Conservation (phyloP, 2,329 filamentous ascomycete genomes). For the Elsinoe perseae region DNA sequence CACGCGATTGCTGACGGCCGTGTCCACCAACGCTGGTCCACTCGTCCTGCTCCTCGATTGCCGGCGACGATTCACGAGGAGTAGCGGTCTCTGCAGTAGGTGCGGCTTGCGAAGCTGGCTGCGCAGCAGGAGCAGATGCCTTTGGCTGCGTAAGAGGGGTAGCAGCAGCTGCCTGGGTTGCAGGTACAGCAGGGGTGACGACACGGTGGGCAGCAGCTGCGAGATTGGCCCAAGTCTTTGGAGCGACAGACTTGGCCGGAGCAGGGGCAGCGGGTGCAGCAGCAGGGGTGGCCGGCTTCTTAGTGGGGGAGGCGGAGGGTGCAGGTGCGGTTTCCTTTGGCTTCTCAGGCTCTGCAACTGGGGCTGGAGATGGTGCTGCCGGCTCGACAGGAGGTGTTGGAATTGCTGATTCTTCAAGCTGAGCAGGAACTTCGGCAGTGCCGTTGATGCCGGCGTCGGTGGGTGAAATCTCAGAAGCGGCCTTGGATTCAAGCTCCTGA, state of each 20-base stretch:
- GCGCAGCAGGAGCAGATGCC: constrained; percentile 25
- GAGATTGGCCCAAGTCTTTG: constrained; percentile 66
- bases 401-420: constrained; percentile 33
- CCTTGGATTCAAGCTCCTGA: constrained; percentile 65
- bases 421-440: constrained; percentile 29
- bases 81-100: constrained; percentile 31
- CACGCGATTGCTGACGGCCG: constrained; percentile 74
- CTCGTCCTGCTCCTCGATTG: constrained; percentile 50
- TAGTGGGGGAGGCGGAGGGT: constrained; percentile 37
- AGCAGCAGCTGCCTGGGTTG: constrained; percentile 22
- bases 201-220: constrained; percentile 45
- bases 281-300: constrained; percentile 43
- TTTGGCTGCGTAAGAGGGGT: constrained; percentile 28
- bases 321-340: constrained; percentile 57
- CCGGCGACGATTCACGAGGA: constrained; percentile 30
- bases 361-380: constrained; percentile 27
- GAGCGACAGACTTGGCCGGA: constrained; percentile 49
- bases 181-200: constrained; percentile 35
- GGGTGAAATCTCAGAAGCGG: constrained; percentile 26
- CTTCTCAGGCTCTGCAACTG: constrained; percentile 39
- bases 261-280: constrained; percentile 38
- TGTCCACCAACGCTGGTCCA: constrained; percentile 85
- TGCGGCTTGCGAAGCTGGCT: constrained; percentile 22
- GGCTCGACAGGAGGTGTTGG: constrained; percentile 30
- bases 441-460: constrained; percentile 32